Evolutionary conservation across 164 flowering plant species (phyloP).

Genomic region (Magnolia changhungtana): DNA sequence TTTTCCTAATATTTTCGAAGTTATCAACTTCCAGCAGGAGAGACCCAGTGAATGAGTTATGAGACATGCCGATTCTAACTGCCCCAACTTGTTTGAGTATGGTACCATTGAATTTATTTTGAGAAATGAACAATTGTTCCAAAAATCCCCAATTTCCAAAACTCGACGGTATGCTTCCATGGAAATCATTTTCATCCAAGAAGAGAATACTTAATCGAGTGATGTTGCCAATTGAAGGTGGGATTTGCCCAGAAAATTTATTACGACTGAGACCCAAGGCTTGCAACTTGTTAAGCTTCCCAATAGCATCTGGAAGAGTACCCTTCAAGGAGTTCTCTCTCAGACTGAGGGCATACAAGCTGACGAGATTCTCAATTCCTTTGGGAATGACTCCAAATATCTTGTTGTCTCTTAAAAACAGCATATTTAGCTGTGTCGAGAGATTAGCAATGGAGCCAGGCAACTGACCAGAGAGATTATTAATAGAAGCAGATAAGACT

Average conservation of each 20-base stretch:
- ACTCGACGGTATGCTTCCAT: constrained; percentile 5
- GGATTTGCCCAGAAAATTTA: not conserved
- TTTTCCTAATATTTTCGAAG: too few relatives aligned
- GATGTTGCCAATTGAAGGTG: not conserved
- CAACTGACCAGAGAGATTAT: not conserved
- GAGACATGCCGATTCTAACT: not conserved
- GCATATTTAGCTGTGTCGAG: not conserved
- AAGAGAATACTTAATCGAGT: not conserved
- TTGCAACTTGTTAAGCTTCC: not conserved
- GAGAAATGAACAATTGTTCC: not conserved
- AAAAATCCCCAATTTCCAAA: constrained; percentile 12
- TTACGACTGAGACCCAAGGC: not conserved
- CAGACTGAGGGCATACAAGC: not conserved
- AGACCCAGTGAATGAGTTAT: not conserved
- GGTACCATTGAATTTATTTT: constrained; percentile 20
- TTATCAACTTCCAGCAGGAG: too few relatives aligned
- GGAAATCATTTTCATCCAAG: not conserved
- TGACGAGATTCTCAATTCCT: not conserved
- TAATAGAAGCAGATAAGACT: not conserved
- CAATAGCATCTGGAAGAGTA: not conserved
- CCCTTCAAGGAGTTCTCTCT: not conserved
- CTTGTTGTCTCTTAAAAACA: not conserved
- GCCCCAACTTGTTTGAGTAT: constrained; percentile 16
- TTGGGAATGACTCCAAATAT: not conserved
- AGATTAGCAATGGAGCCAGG: constrained; percentile 1